Evolutionary conservation across 208 protist species (phyloP), one percentile per base, ranked within the genome.

Genomic region (Crithidia expoeki): DNA sequence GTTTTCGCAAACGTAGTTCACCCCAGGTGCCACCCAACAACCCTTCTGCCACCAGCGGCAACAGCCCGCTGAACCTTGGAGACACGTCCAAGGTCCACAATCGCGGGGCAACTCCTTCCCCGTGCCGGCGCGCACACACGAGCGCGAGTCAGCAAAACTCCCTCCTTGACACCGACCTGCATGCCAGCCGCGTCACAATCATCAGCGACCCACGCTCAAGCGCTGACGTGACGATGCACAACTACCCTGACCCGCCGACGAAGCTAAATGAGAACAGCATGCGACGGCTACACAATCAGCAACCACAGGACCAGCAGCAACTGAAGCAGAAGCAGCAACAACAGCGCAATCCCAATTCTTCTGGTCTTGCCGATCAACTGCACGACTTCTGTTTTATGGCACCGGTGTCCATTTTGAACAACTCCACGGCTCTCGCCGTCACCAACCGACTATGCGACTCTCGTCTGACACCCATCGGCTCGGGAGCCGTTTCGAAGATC

Each of bases 131-230:
- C 44, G 17, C 14, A 17, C 27, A 50, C 16, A 49, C 16, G 6
- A 23, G 14, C 21, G 27, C 23, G 0, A 58, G 46, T 19, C 23
- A 51, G 17, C 4, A 11, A 0, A 19, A 0, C 23, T 53, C 68
- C 0, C 6, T 52, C 11, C 27, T 55, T 36, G 68, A 62, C 16
- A 17, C n/a, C 0, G 51, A 67, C 7, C 42, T 9, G 27, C 44
- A 44, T 14, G 16, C 17, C 27, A 52, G 60, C 34, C 68, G 28
- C 17, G 60, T 68, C 19, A 74, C 68, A n/a, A 53, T 67, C 40
- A 44, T 68, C 38, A 49, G 25, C 7, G 50, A 62, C 40, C 33
- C 68, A 19, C 25, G 50, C 34, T 30, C 34, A 28, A 67, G 68
- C 50, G 17, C 14, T 21, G 51, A 52, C 16, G 23, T 74, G 0